A percentile compares a stretch with the other conserved stretches of the same genome.
phyloP scores from a whole-genome alignment of 106 monocot genomes.

The Platanthera zijinensis region DNA sequence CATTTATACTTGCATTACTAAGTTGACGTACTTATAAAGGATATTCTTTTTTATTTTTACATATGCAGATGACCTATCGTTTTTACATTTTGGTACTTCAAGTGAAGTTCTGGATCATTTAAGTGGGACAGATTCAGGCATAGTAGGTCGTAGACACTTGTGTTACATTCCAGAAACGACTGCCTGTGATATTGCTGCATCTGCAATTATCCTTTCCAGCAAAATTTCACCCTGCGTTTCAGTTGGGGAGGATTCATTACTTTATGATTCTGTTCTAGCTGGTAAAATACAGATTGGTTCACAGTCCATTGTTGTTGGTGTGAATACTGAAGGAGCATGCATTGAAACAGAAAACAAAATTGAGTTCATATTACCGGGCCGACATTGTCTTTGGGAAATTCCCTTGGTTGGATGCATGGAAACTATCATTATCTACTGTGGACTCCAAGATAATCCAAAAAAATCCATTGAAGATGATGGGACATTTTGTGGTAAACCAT shows the following conservation, averaged over 20 bases:
- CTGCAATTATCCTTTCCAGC: slow-evolving; percentile 81
- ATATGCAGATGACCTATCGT: slow-evolving; percentile 68
- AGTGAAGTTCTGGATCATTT: slow-evolving; percentile 92
- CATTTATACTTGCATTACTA: background rate
- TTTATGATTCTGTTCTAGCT: slow-evolving; percentile 84
- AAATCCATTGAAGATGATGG: slow-evolving; percentile 36
- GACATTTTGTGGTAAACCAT: slow-evolving; percentile 93
- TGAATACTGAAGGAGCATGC: slow-evolving; percentile 39
- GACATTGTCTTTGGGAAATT: slow-evolving; percentile 92
- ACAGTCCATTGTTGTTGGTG: slow-evolving; percentile 78
- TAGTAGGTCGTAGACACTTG: slow-evolving; percentile 81
- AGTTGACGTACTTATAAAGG: background rate
- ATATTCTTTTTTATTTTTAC: slow-evolving; percentile 8
- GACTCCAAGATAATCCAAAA: slow-evolving; percentile 95
- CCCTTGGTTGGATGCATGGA: slow-evolving; percentile 45
- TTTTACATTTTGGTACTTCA: slow-evolving; percentile 96
- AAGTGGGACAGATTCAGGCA: slow-evolving; percentile 37
- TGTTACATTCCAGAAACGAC: slow-evolving; percentile 83
- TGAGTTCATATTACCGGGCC: slow-evolving; percentile 56
- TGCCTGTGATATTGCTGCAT: slow-evolving; percentile 79
- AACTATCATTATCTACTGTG: slow-evolving; percentile 70
- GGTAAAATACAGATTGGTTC: slow-evolving; percentile 88
- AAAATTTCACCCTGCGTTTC: slow-evolving; percentile 84
- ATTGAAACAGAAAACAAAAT: slow-evolving; percentile 5
- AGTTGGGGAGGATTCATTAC: slow-evolving; percentile 77